phyloP scores from a whole-genome alignment of 768 basidiomycete genomes.

The Mycena chlorophos region DNA sequence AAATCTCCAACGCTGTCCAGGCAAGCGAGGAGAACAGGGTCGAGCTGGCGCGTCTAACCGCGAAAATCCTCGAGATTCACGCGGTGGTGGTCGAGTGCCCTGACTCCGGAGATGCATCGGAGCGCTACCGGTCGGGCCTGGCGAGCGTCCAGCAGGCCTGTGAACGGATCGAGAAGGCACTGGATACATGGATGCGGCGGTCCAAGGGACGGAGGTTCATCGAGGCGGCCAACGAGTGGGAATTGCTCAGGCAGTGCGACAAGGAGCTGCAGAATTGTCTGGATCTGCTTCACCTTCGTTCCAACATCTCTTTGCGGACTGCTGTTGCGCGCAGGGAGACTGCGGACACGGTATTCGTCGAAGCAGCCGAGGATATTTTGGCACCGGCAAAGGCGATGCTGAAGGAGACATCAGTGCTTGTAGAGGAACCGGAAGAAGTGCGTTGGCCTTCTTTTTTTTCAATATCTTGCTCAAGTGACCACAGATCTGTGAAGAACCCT shows the following conservation, averaged over 20 bases:
- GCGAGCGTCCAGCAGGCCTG: constrained; percentile 10
- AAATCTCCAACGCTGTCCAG: constrained; percentile 19
- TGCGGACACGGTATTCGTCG: constrained; percentile 11
- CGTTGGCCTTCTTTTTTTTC: neutral
- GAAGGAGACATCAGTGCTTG: neutral
- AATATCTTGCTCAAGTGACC: neutral
- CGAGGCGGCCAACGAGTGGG: constrained; percentile 4
- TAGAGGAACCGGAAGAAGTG: neutral
- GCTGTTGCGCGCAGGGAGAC: constrained; percentile 13
- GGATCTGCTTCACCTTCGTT: constrained; percentile 19
- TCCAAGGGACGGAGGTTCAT: constrained; percentile 14
- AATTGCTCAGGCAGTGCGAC: constrained; percentile 17
- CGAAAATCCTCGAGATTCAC: constrained; percentile 19
- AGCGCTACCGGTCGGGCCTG: constrained; percentile 4
- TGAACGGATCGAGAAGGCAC: constrained; percentile 15
- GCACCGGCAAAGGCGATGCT: constrained; percentile 11
- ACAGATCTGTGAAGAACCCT: neutral
- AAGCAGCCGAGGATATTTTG: constrained; percentile 3
- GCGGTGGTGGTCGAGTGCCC: constrained; percentile 5
- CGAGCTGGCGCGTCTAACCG: constrained; percentile 9
- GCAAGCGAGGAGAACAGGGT: constrained; percentile 21
- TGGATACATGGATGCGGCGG: constrained; percentile 6
- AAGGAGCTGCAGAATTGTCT: constrained; percentile 23
- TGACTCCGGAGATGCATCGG: constrained; percentile 1
- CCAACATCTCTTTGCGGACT: constrained; percentile 11